Evolutionary conservation across 139 green algal genomes (phyloP).

Genomic region (Gonium pectorale): DNA sequence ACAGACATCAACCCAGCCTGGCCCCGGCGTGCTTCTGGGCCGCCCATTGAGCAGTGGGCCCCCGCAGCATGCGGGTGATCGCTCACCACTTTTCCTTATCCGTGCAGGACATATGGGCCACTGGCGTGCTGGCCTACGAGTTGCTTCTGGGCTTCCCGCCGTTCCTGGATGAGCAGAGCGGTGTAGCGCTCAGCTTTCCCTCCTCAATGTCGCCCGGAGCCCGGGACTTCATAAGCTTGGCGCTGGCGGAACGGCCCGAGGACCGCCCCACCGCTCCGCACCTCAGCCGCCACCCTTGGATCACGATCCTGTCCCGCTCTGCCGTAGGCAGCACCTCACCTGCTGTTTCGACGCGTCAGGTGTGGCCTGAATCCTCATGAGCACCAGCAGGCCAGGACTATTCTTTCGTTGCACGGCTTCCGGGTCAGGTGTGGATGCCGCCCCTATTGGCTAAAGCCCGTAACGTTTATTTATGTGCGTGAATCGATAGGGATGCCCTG

Average conservation of each 20-base stretch:
- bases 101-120: conserved; percentile 52
- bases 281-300: conserved; percentile 15
- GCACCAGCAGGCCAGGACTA: too few relatives aligned
- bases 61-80: too few relatives aligned
- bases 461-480: too few relatives aligned
- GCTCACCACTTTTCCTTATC: background rate
- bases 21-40: too few relatives aligned
- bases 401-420: too few relatives aligned
- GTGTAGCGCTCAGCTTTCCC: conserved; percentile 17
- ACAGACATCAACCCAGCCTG: too few relatives aligned
- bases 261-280: conserved; percentile 12
- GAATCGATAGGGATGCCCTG: too few relatives aligned
- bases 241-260: background rate
- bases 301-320: background rate
- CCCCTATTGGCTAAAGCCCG: too few relatives aligned
- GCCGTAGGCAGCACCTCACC: background rate
- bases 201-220: background rate
- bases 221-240: conserved; percentile 10
- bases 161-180: conserved; percentile 42
- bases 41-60: too few relatives aligned
- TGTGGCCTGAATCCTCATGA: too few relatives aligned
- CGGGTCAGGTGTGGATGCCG: too few relatives aligned
- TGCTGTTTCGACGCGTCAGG: too few relatives aligned
- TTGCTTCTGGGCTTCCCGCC: conserved; percentile 55
- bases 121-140: conserved; percentile 58